Evolutionary conservation across 306 rosid genomes (phyloP).

Genomic region (Boehmeria nivea): DNA sequence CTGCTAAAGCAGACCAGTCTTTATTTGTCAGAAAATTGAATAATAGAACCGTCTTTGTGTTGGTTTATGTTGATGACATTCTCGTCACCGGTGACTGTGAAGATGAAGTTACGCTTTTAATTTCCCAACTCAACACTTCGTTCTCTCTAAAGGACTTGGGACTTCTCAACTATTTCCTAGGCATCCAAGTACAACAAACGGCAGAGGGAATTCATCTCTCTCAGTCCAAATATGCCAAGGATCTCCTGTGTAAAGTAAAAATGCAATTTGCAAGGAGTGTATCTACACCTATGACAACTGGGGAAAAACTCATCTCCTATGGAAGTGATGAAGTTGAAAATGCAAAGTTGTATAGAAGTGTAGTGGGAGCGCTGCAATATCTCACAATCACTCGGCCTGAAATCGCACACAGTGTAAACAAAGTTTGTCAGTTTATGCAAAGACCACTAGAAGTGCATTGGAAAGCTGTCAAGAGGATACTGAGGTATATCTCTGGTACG

Average conservation of each 20-base stretch:
- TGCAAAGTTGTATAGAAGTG: background rate
- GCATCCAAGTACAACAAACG: background rate
- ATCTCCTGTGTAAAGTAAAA: background rate
- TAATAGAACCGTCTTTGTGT: background rate
- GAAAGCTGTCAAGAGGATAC: background rate
- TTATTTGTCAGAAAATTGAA: background rate
- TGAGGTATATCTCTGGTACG: background rate
- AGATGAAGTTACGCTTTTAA: background rate
- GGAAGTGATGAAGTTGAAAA: background rate
- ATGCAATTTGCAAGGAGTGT: background rate
- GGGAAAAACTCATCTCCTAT: background rate
- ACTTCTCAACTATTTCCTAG: background rate
- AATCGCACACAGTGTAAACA: background rate
- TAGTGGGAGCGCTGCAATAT: background rate
- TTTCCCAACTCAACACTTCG: background rate
- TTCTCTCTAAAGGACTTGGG: background rate
- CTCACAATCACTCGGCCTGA: background rate
- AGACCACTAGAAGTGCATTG: background rate
- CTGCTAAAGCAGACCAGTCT: background rate
- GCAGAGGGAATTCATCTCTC: background rate
- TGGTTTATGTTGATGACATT: slow-evolving; percentile 7
- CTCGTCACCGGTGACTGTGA: background rate
- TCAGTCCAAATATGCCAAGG: background rate
- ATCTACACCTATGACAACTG: background rate
- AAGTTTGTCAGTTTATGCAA: background rate